A percentile compares a stretch with the other conserved stretches of the same genome.
Conservation (phyloP, 306 rosid genomes). For the Begonia fuchsioides region DNA sequence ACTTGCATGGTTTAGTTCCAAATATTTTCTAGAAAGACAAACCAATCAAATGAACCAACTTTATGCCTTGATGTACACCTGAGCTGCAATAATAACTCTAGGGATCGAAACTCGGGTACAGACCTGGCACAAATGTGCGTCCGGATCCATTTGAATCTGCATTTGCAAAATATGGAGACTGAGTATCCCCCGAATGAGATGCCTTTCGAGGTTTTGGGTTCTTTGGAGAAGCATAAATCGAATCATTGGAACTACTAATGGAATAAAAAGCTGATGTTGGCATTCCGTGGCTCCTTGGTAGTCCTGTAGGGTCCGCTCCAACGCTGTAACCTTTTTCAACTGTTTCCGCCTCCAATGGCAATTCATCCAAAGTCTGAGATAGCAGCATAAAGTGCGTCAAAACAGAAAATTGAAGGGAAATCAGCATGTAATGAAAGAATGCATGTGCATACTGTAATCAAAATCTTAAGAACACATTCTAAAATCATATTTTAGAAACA, state of each 20-base stretch:
- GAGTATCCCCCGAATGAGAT: constrained; percentile 84
- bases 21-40: no score
- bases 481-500: no score
- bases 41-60: not conserved
- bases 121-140: constrained; percentile 30
- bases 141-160: constrained; percentile 74
- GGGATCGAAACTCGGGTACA: constrained; percentile 35
- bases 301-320: constrained; percentile 63
- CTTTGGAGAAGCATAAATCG: constrained; percentile 59
- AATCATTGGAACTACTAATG: constrained; percentile 42
- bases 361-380: constrained; percentile 73
- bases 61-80: no score
- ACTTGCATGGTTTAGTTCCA: not conserved
- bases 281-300: constrained; percentile 79
- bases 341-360: constrained; percentile 90
- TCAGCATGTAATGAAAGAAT: no score
- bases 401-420: not conserved
- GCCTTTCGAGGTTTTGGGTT: constrained; percentile 51
- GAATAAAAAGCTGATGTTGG: constrained; percentile 69
- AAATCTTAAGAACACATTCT: no score
- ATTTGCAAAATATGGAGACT: constrained; percentile 37
- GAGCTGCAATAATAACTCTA: constrained; percentile 4
- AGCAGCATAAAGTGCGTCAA: constrained; percentile 10
- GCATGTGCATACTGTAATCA: no score
- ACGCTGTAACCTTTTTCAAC: constrained; percentile 76